These are phyloP conservation scores for Mycena venus DNA, from an alignment of 768 basidiomycete genomes.

Conservation along the genomic window DNA sequence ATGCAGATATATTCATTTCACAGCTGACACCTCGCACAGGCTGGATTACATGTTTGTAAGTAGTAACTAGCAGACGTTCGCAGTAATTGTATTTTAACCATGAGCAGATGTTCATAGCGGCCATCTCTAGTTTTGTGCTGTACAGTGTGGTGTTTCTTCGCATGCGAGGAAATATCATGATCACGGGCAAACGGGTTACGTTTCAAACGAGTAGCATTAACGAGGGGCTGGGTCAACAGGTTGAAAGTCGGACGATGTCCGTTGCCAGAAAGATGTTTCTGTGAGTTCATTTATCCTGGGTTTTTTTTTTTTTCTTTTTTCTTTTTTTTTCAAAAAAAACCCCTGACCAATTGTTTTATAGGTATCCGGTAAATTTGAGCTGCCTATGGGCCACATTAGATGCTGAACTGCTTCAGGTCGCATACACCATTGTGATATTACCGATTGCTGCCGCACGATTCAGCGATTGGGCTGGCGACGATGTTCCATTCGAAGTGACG, in stretches of 20 bases:
- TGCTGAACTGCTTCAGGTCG: slow-evolving; percentile 48
- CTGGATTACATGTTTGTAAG: slow-evolving; percentile 67
- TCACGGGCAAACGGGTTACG: slow-evolving; percentile 50
- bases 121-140: slow-evolving; percentile 56
- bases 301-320: too few relatives aligned
- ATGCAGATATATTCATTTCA: not conserved
- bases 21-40: slow-evolving; percentile 37
- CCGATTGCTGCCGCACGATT: slow-evolving; percentile 63
- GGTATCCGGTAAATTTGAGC: slow-evolving; percentile 42
- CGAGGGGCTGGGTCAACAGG: slow-evolving; percentile 34
- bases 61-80: slow-evolving; percentile 11
- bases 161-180: slow-evolving; percentile 60
- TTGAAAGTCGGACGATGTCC: slow-evolving; percentile 44
- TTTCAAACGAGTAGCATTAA: slow-evolving; percentile 37
- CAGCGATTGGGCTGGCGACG: slow-evolving; percentile 55
- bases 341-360: slow-evolving; percentile 25
- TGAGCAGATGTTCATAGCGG: slow-evolving; percentile 64
- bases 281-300: slow-evolving; percentile 45
- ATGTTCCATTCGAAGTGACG: slow-evolving; percentile 57
- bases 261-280: slow-evolving; percentile 65
- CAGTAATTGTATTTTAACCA: slow-evolving; percentile 1
- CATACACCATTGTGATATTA: slow-evolving; percentile 61
- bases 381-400: not conserved
- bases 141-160: slow-evolving; percentile 63
- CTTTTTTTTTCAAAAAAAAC: not conserved